Evolutionary conservation across 78 protist genomes (phyloP).

Genomic region (Chrysochromulina parva): DNA sequence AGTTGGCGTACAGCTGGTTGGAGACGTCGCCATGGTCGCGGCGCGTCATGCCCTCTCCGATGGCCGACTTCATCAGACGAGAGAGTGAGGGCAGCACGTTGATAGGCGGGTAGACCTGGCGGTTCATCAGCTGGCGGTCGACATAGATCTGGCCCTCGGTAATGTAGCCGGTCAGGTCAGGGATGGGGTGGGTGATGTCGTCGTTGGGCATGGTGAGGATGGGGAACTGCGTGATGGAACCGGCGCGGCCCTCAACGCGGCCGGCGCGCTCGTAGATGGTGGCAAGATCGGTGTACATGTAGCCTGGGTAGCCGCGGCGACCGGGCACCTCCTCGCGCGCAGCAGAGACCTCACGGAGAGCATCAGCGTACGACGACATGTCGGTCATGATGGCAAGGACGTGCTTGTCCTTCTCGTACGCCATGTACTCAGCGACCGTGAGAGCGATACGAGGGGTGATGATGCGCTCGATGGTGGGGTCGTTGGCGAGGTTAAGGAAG

Average conservation of each 20-base stretch:
- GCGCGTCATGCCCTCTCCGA: conserved; percentile 94
- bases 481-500: conserved; percentile 99
- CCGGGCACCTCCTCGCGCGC: conserved; percentile 95
- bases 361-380: conserved; percentile 99
- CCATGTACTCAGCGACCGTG: conserved; percentile 79
- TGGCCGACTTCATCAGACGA: conserved; percentile 97
- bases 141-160: conserved; percentile 99
- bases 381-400: conserved; percentile 99
- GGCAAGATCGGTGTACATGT: conserved; percentile 99
- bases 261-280: conserved; percentile 99
- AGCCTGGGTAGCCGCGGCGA: conserved; percentile 99
- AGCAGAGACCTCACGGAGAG: conserved; percentile 98
- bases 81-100: conserved; percentile 99
- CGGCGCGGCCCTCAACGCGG: conserved; percentile 95
- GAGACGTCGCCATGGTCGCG: conserved; percentile 96
- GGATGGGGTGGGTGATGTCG: conserved; percentile 99
- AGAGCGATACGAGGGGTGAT: conserved; percentile 91
- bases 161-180: conserved; percentile 99
- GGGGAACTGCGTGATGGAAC: conserved; percentile 99
- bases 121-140: conserved; percentile 97
- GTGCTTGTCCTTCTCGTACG: conserved; percentile 98
- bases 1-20: conserved; percentile 98
- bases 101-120: conserved; percentile 97
- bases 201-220: conserved; percentile 80
- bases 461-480: conserved; percentile 99